Evolutionary conservation across 163 green algal genomes (phyloP), one percentile per base, ranked within the genome.

Genomic region (Chlorella variabilis): DNA sequence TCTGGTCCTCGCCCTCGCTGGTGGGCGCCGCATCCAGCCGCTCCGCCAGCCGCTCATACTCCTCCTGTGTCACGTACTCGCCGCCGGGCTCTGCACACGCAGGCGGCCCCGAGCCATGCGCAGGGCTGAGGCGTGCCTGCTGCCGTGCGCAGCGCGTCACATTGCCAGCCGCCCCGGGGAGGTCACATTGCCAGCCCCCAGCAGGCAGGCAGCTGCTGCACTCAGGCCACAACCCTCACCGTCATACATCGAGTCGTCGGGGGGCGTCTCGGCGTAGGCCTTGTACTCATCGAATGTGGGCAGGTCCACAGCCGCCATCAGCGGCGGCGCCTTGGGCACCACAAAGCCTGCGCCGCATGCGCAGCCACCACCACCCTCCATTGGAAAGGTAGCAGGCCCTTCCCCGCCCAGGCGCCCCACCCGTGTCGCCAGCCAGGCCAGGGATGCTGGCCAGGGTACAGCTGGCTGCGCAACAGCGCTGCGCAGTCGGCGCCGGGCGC

Each of bases 11-110:
- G 20, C 38, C 59, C 29, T 27, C 27, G 5, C 8, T 67, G 27
- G 59, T 67, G 27, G n/a, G n/a, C 27, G 5, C 15, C 4, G 27
- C 59, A 15, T 39, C 59, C 59, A 67, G 59, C 29, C 59, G 59
- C 59, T 17, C 54, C 27, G n/a, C 9, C 59, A 67, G 59, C 27
- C 59, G 59, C n/a, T 67, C 59, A 38, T 67, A 67, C 59, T 67
- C 59, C 59, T 67, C 59, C 59, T 17, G 8, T 7, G 59, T 67
- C n/a, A 36, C 27, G 18, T 67, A 18, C 59, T 20, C 29, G 59
- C 59, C n/a, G 5, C 8, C 27, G 6, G 59, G 59, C 4, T 67
- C 59, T 67, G 59, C n/a, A 11, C 27, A 67, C 6, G 29, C 27
- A 67, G 59, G 59, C 4, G 6, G 7, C 3, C 20, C 7, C n/a